Conservation (phyloP, 805 yeast genomes). For the Kodamaea lidongshanica region DNA sequence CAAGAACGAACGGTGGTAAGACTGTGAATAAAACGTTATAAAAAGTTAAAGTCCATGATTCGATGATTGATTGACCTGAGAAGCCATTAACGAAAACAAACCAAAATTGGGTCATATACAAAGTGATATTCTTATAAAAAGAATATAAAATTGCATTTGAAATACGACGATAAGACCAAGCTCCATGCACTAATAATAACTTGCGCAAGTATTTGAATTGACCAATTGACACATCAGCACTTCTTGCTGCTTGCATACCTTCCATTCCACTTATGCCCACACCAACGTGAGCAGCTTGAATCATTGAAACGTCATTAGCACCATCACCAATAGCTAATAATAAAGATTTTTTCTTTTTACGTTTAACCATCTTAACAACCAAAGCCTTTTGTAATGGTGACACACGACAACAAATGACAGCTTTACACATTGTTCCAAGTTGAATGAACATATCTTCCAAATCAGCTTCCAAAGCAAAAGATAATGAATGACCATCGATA, state of each 20-base stretch:
- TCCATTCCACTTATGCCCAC: conserved; percentile 99
- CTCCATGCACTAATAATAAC: conserved; percentile 84
- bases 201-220: conserved; percentile 85
- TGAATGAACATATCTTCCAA: conserved; percentile 73
- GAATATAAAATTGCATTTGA: conserved; percentile 90
- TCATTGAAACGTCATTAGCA: conserved; percentile 98
- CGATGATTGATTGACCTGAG: conserved; percentile 93
- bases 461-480: conserved; percentile 76
- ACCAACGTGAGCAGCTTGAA: conserved; percentile 98
- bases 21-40: conserved; percentile 94
- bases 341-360: conserved; percentile 62
- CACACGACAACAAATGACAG: conserved; percentile 96
- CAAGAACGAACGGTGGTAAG: conserved; percentile 91
- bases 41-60: conserved; percentile 95
- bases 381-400: conserved; percentile 96
- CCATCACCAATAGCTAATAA: conserved; percentile 96
- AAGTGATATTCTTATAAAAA: conserved; percentile 89
- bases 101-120: conserved; percentile 99
- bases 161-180: conserved; percentile 96
- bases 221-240: conserved; percentile 96
- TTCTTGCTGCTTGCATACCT: conserved; percentile 98
- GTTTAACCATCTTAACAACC: conserved; percentile 89
- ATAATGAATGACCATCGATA: conserved; percentile 90
- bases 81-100: conserved; percentile 86
- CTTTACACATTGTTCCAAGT: conserved; percentile 81